Base-by-base conservation (phyloP, 805 yeast species). In the Diddensiella santjacobensis region DNA sequence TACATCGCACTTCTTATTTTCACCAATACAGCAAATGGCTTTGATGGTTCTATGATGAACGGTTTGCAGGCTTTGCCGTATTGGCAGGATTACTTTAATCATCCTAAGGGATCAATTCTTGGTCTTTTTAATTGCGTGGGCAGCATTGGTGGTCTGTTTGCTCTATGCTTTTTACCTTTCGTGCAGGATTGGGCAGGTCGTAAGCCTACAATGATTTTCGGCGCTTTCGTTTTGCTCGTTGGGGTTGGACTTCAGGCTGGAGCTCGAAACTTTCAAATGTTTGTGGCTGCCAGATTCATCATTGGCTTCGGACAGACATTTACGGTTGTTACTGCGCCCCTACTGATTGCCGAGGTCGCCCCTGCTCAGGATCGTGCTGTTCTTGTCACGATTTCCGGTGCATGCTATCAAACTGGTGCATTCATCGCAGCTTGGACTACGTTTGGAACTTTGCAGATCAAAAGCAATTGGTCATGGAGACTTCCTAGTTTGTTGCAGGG, bases 401-500 rank as follows among this genome's bases (percentile, higher is more conserved):
- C 53, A 11, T 19, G 48, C n/a, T 51, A 30, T 23, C 42, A 40
- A 20, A 17, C 42, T 8, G 57, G 57, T 6, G 26, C 53, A 22
- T 31, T 51, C 18, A 33, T 53, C 6, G 55, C 55, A 2, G 44
- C 57, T 67, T 82, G 87, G 85, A 68, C 82, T 49, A 85, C 81
- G 62, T 83, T 78, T 61, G 90, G 89, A 24, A 71, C 82, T 26
- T 22, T 33, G 81, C 77, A 60, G 26, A 41, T 50, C 31, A 45
- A 43, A 40, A 35, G 44, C 19, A 54, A 59, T 2, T 68, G 74
- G 42, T 71, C 82, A 17, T 84, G 89, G 88, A 78, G 91, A 71
- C 73, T 84, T 62, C 90, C 91, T 11, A 75, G 84, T 51, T 81
- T 85, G 1, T 67, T 83, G 57, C 93, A 85, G 69, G 71, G 79